Evolutionary conservation across 148 eudicot species (phyloP), one percentile per base, ranked within the genome.

Genomic region (Diospyros kaki): DNA sequence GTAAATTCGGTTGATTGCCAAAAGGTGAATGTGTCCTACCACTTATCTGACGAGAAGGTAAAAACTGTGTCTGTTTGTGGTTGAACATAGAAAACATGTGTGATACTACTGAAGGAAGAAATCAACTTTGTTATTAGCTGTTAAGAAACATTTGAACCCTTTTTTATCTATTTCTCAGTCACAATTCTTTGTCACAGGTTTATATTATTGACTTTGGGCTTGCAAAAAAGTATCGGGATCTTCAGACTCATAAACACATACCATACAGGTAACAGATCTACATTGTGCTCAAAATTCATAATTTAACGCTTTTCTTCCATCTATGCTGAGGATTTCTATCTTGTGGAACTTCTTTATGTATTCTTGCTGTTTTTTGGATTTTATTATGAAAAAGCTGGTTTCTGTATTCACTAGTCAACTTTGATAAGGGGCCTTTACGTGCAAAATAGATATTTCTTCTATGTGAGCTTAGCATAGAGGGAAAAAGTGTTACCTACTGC

Each of bases 191-290:
- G 6, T 56, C 4, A n/a, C 83, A 94, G 98, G 98, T 91, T 45
- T 94, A 91, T 75, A 71, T 79, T 71, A 94, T 94, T 81, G 98
- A 94, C 80, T 94, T 83, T 77, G 98, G 98, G 59, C 88, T 94
- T 72, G 97, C 97, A 80, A 94, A 94, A 79, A 94, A 91, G 81
- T 94, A 91, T 73, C 86, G 93, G 85, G 98, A 94, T 81, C 91
- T 94, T 69, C 97, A 88, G 89, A 94, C 98, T 74, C 97, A 89
- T 77, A 91, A 88, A 86, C 98, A 94, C 86, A 94, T 94, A 88
- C 95, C 95, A 15, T 94, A 94, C 87, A 91, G 98, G 98, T 93
- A 76, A 71, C 45, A 51, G 50, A 40, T 44, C 14, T 48, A 5
- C 65, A 40, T 65, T 58, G 18, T 66, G 17, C 63, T 82, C 66